phyloP scores from a whole-genome alignment of 139 green algal species.

The Astrephomene gubernaculifera region DNA sequence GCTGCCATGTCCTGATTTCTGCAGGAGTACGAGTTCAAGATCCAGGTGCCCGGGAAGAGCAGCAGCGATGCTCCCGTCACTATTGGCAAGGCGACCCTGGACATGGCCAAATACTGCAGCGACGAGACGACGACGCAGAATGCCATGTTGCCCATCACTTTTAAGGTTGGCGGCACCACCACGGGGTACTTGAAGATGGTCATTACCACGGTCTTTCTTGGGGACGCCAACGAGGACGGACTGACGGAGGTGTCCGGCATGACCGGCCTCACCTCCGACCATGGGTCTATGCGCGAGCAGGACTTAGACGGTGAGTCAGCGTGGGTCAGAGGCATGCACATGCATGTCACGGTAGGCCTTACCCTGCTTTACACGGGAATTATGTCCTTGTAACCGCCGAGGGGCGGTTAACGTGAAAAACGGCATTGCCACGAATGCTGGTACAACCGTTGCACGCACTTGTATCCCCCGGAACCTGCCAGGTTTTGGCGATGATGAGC shows the following conservation, averaged over 20 bases:
- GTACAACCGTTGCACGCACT: too few species aligned
- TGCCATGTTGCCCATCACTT: slow-evolving; percentile 50
- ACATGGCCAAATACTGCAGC: slow-evolving; percentile 58
- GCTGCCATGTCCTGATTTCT: neutral
- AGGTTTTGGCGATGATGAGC: slow-evolving; percentile 50
- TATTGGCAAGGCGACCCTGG: slow-evolving; percentile 59
- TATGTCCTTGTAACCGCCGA: too few species aligned
- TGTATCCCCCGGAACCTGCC: too few species aligned
- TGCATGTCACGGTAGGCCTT: too few species aligned
- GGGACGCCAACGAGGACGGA: slow-evolving; percentile 44
- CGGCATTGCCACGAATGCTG: too few species aligned
- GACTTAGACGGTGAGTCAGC: slow-evolving; percentile 60
- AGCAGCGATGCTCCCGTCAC: slow-evolving; percentile 49
- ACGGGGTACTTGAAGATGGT: slow-evolving; percentile 61
- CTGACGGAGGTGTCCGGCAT: slow-evolving; percentile 66
- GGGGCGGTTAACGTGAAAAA: too few species aligned
- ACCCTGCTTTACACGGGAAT: too few species aligned
- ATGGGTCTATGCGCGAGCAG: slow-evolving; percentile 47
- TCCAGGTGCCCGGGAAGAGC: slow-evolving; percentile 57
- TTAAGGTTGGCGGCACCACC: slow-evolving; percentile 54
- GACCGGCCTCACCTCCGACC: slow-evolving; percentile 57
- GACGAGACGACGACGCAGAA: slow-evolving; percentile 33
- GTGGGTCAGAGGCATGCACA: too few species aligned
- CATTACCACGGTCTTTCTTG: slow-evolving; percentile 51
- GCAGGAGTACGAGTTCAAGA: slow-evolving; percentile 71